Conservation (phyloP, 2,329 filamentous ascomycete genomes). For the Sporothrix pallida region DNA sequence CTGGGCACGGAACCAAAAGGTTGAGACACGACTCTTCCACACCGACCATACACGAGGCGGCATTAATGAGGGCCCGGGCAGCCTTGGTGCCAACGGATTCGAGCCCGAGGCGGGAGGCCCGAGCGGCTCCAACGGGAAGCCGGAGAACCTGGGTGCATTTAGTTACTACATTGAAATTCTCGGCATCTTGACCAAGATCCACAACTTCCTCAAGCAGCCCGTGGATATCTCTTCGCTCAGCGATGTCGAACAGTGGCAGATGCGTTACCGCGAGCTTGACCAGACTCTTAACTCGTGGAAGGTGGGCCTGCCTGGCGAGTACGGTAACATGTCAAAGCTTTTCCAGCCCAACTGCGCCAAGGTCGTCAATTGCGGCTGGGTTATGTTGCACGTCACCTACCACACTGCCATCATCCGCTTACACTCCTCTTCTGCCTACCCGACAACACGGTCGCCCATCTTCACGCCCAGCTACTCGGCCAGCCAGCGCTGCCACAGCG, state of each 20-base stretch:
- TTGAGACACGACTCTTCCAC: constrained; percentile 84
- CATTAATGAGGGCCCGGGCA: constrained; percentile 32
- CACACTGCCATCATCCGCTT: constrained; percentile 88
- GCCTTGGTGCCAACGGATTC: constrained; percentile 33
- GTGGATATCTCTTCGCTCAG: constrained; percentile 84
- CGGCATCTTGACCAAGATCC: constrained; percentile 84
- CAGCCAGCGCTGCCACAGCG: constrained; percentile 79
- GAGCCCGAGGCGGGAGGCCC: constrained; percentile 30
- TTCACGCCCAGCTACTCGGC: constrained; percentile 90
- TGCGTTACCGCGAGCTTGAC: constrained; percentile 84
- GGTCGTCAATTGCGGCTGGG: constrained; percentile 78
- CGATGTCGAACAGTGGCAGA: constrained; percentile 90
- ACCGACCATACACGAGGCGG: constrained; percentile 50
- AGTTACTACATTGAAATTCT: constrained; percentile 90
- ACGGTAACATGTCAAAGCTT: constrained; percentile 80
- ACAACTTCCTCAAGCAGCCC: constrained; percentile 85
- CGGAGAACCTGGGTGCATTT: constrained; percentile 85
- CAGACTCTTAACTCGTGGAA: constrained; percentile 82
- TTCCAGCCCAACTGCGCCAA: constrained; percentile 73
- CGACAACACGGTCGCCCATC: constrained; percentile 83
- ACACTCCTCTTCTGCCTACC: constrained; percentile 91
- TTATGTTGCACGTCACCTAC: constrained; percentile 90
- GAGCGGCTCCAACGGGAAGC: constrained; percentile 45
- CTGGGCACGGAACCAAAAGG: constrained; percentile 80
- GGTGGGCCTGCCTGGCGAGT: constrained; percentile 79